Evolutionary conservation across 768 basidiomycete genomes (phyloP).

Genomic region (Cystofilobasidium macerans): DNA sequence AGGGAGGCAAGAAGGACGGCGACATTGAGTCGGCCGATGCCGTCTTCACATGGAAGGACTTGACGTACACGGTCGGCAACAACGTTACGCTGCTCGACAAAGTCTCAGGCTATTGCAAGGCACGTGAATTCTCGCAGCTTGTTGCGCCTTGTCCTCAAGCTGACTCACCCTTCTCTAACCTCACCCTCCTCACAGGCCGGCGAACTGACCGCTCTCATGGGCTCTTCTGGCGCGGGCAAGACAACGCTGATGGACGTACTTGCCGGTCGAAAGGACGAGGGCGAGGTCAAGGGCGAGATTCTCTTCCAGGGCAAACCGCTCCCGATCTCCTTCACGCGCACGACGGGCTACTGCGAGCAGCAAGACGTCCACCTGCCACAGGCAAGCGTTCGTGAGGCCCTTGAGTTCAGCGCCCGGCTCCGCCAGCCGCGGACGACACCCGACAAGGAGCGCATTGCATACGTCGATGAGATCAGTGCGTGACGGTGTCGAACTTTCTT

Average conservation of each 20-base stretch:
- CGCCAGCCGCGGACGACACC: conserved; percentile 38
- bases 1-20: neutral
- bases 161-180: conserved; percentile 41
- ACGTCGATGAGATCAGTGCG: conserved; percentile 39
- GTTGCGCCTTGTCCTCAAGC: conserved; percentile 33
- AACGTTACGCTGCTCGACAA: conserved; percentile 21
- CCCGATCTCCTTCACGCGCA: neutral
- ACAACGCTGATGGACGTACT: conserved; percentile 6
- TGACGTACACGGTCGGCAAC: conserved; percentile 17
- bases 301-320: neutral
- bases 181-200: conserved; percentile 31
- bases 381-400: conserved; percentile 2
- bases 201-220: conserved; percentile 8
- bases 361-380: conserved; percentile 14
- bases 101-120: conserved; percentile 14
- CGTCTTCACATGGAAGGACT: conserved; percentile 13
- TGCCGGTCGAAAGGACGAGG: neutral
- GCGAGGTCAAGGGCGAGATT: conserved; percentile 1
- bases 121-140: conserved; percentile 31
- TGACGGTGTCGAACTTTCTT: no score
- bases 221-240: conserved; percentile 7
- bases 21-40: neutral
- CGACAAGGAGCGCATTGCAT: conserved; percentile 38
- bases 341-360: neutral
- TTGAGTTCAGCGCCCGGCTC: conserved; percentile 33